Evolutionary conservation across 371 early-diverging fungal genomes (phyloP).

Genomic region (Mucor mucedo): DNA sequence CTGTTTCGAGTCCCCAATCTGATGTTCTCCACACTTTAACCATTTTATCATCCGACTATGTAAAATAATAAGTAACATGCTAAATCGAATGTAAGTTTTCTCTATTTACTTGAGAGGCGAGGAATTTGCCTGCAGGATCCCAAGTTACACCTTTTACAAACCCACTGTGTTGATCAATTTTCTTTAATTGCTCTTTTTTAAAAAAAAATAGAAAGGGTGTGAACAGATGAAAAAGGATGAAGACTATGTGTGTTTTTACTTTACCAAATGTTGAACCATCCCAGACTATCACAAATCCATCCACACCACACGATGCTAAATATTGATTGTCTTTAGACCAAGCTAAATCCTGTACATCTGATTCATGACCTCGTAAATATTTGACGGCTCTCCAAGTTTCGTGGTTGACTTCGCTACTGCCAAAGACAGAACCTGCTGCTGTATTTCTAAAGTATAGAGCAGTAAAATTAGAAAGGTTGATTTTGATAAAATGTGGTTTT

Average conservation of each 20-base stretch:
- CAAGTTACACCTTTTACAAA: slow-evolving; percentile 97
- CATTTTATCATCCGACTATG: slow-evolving; percentile 89
- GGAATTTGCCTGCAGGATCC: slow-evolving; percentile 93
- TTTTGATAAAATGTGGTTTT: not conserved
- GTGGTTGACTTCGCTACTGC: slow-evolving; percentile 61
- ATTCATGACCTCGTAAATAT: slow-evolving; percentile 90
- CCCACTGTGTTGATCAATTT: slow-evolving; percentile 77
- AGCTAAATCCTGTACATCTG: slow-evolving; percentile 93
- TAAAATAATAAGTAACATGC: not conserved
- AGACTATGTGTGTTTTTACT: too few species aligned
- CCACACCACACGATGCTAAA: slow-evolving; percentile 92
- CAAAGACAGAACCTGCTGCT: slow-evolving; percentile 55
- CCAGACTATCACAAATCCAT: slow-evolving; percentile 87
- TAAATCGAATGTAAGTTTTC: not conserved
- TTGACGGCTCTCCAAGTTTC: slow-evolving; percentile 83
- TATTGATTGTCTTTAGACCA: slow-evolving; percentile 92
- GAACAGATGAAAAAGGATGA: not conserved
- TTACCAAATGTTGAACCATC: slow-evolving; percentile 80
- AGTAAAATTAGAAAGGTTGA: not conserved
- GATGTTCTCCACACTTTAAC: slow-evolving; percentile 86
- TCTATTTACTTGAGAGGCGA: slow-evolving; percentile 86
- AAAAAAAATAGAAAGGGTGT: not conserved
- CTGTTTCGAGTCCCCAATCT: slow-evolving; percentile 84
- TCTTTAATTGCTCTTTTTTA: slow-evolving; percentile 60
- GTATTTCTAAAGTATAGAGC: slow-evolving; percentile 34